Conservation (phyloP, 2,329 filamentous ascomycete genomes). For the Alternaria metachromatica region DNA sequence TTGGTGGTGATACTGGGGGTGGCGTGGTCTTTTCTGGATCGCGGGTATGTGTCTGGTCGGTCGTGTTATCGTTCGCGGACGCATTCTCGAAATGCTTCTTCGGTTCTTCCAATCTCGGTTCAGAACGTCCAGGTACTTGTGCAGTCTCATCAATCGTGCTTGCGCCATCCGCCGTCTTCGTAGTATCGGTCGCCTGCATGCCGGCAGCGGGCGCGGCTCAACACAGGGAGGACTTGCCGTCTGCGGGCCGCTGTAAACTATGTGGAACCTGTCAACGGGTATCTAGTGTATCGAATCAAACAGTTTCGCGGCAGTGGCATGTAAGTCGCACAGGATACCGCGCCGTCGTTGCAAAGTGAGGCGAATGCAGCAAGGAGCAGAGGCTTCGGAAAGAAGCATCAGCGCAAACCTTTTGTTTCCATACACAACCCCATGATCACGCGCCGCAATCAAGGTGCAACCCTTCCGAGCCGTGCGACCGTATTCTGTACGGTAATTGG, state of each 20-base stretch:
- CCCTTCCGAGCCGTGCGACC: not conserved
- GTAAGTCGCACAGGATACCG: not conserved
- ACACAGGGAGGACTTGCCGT: slow-evolving; percentile 10
- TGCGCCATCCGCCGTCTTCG: not conserved
- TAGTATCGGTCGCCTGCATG: slow-evolving; percentile 12
- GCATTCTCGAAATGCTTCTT: not conserved
- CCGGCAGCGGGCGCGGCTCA: not conserved
- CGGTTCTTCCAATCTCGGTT: not conserved
- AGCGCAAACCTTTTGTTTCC: not conserved
- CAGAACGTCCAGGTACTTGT: not conserved
- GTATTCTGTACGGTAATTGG: not conserved
- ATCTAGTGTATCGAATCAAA: not conserved
- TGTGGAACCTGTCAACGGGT: slow-evolving; percentile 1
- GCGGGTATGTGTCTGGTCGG: not conserved
- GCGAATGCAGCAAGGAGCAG: not conserved
- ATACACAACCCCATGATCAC: not conserved
- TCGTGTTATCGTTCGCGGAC: not conserved
- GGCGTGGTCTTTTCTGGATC: not conserved
- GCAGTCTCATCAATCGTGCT: not conserved
- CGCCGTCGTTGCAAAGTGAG: not conserved
- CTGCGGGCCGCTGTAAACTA: slow-evolving; percentile 10
- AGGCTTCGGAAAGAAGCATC: not conserved
- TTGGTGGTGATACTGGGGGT: not conserved
- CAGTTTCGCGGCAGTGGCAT: not conserved
- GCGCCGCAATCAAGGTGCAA: not conserved